Base-by-base conservation (phyloP, 2,329 filamentous ascomycete genomes). In the Pseudogymnoascus sp. region DNA sequence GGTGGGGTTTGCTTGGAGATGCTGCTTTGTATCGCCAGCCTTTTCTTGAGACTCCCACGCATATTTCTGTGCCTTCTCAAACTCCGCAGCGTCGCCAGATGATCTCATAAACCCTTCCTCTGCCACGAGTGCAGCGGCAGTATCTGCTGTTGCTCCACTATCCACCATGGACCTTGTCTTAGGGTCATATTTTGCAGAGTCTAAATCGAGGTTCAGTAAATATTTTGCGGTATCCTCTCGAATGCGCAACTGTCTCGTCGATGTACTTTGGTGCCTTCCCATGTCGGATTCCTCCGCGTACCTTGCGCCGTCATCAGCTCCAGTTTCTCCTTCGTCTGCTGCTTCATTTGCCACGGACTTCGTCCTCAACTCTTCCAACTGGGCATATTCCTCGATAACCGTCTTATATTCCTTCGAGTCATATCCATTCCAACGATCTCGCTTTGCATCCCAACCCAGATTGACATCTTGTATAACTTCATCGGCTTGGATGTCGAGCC, bases 391-490 rank as follows among this genome's bases (percentile, higher is more conserved):
- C 60, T 96, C 87, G 41, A 97, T 87, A n/a, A 97, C 90, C 65
- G 85, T 81, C 64, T 85, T 83, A 74, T 96, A 97, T 75, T 97
- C 90, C 67, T 84, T 86, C 0, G 92, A 80, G 74, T 97, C 93
- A 75, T 96, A 99, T n/a, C 93, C 93, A 73, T 97, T 97, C 93
- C 95, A 99, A 45, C 93, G 86, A 78, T 99, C 95, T 69, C 95
- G 84, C 79, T 99, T 99, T 21, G 95, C 95, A 75, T 99, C 96
- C 91, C 93, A 99, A 3, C 93, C 91, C 58, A 97, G 78, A 52
- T 90, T 86, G 14, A 97, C 88, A 62, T 96, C 88, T 72, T 96
- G 89, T 11, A 96, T 80, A 8, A 89, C 78, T 72, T 97, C 92
- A 73, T 99, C 96, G 31, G 93, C 91, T 73, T 96, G 88, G 62